A percentile compares a stretch with the other conserved stretches of the same genome.
Evolutionary conservation across 164 flowering plant species (phyloP).

Genomic region (Amborella trichopoda): DNA sequence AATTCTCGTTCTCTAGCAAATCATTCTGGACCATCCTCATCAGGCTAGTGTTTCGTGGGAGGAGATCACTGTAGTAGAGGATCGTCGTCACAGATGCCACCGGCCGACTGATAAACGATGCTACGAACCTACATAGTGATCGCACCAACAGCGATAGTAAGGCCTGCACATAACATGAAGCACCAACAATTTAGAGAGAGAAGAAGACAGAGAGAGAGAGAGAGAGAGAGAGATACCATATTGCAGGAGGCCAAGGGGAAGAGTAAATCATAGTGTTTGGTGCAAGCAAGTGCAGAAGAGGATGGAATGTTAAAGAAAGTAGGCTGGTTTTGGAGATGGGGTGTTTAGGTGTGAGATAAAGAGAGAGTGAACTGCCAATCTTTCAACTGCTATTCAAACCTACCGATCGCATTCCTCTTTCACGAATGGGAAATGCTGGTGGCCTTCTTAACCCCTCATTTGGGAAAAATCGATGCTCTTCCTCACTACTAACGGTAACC

Average conservation of each 20-base stretch:
- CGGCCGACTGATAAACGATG: conserved; percentile 24
- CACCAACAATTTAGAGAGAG: not conserved
- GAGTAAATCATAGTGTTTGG: no score
- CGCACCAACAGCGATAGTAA: conserved; percentile 35
- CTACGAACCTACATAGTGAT: conserved; percentile 33
- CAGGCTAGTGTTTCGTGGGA: conserved; percentile 31
- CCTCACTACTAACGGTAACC: no score
- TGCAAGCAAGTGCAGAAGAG: no score
- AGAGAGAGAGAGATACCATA: not conserved
- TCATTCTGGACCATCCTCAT: conserved; percentile 35
- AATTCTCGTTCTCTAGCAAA: conserved; percentile 29
- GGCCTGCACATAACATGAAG: conserved; percentile 16
- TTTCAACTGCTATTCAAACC: not conserved
- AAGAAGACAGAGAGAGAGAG: not conserved
- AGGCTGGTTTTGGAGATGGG: no score
- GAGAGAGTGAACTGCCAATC: not conserved
- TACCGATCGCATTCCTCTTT: no score
- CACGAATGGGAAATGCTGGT: no score
- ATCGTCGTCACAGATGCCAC: conserved; percentile 36
- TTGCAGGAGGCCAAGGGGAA: not conserved
- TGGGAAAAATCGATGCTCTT: no score
- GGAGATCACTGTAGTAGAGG: conserved; percentile 42
- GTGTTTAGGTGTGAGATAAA: no score
- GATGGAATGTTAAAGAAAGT: no score
- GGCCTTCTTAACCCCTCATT: no score